Base-by-base conservation (phyloP, 2,329 filamentous ascomycete genomes). In the Cercospora sojina region DNA sequence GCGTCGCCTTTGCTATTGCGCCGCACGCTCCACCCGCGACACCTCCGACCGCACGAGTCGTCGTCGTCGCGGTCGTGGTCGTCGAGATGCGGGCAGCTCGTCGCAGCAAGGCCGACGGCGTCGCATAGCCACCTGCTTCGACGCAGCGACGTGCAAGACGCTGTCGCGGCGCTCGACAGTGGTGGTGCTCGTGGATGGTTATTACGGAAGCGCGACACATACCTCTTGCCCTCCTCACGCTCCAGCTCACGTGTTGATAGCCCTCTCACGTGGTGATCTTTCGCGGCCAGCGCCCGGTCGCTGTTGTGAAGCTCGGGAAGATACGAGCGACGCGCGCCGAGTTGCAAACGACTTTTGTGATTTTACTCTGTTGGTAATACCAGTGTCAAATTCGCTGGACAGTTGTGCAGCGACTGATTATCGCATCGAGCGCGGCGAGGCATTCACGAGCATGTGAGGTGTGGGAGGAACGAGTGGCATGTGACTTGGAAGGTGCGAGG, bases 271-370 rank as follows among this genome's bases (percentile, higher is more conserved):
- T 57, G 53, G 27, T 32, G 27, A 23, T 35, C 10, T 31, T 32
- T 51, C 47, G 53, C 53, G 53, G 53, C 53, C 27, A 35, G 53
- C 53, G 53, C 16, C 53, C 27, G 53, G 53, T 57, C 53, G 53
- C 53, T 9, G 53, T 57, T 27, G 27, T 57, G 53, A 20, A 27
- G 53, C 53, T 57, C 53, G 53, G 53, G 27, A 35, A 35, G 18
- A 35, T 20, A 57, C 51, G 51, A 55, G 53, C 53, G 53, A 35
- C 53, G 53, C 27, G 27, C 20, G 53, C 27, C 18, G 53, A 18
- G 27, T 20, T n/a, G 27, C 53, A 35, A 32, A 32, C 29, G 27
- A 31, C n/a, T 13, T 23, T 20, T 23, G 29, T n/a, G 13, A 29
- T 18, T 9, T 18, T 12, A 18, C 53, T 57, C 8, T 57, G 53